Base-by-base conservation (phyloP, 805 yeast species). In the Cyberlindnera petersonii region DNA sequence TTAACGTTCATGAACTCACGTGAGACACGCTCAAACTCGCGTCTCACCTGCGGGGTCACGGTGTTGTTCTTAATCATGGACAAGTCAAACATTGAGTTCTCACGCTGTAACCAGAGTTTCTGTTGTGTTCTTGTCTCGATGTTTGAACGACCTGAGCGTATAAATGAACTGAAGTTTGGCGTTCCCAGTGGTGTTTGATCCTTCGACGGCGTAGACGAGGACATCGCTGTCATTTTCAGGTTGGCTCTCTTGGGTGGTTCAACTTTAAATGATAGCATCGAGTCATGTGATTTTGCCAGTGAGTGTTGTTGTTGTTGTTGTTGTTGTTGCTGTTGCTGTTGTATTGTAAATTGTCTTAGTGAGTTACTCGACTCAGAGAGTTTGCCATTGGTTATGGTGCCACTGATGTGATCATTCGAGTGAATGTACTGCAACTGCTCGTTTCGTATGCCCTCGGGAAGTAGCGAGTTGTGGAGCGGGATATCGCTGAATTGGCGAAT, bases 81-180 rank as follows among this genome's bases (percentile, higher is more conserved):
- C 7, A 79, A 60, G 55, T 82, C 89, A 63, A 81, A 64, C 29
- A 82, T 64, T 3, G 86, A 77, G 50, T 76, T 81, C 48, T 84
- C 91, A 47, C 91, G 68, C 58, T 84, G 95, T 24, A 86, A 64
- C 95, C 95, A 86, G 36, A 87, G 69, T 46, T 80, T 74, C 55
- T 84, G 93, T 55, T 86, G 95, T 0, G 95, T 85, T 62, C 95
- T 69, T 1, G 86, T 78, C 44, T 79, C 85, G 21, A 65, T 57
- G 37, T 64, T 65, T 1, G 59, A 44, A 40, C 60, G 48, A 27
- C 63, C 66, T 4, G 65, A 37, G 44, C 62, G 63, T 39, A 72
- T 51, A 54, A 66, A 69, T 28, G 66, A 63, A 9, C 65, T 57
- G 48, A 72, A 71, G 43, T 70, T 66, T 36, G 60, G 63, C 5